Conservation (phyloP, 1,284 basidiomycete genomes). For the Irpex sp. region DNA sequence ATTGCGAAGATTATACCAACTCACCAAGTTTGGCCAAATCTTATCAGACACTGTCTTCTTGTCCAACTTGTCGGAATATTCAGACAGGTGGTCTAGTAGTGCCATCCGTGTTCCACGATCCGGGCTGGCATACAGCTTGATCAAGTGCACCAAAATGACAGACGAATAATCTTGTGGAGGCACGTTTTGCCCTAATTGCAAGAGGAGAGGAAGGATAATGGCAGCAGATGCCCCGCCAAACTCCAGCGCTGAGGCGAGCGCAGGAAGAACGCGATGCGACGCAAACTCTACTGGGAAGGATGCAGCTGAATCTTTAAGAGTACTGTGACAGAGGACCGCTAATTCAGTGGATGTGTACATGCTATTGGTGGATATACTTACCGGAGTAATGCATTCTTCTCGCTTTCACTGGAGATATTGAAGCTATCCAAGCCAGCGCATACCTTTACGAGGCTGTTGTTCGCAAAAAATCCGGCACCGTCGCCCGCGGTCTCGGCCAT, state of each 20-base stretch:
- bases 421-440: conserved; percentile 89
- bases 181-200: conserved; percentile 75
- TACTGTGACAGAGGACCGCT: conserved; percentile 37
- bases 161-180: conserved; percentile 71
- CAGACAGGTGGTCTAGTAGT: conserved; percentile 79
- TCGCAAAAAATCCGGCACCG: conserved; percentile 76
- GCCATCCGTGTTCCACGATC: conserved; percentile 95
- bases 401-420: conserved; percentile 77
- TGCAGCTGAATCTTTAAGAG: conserved; percentile 74
- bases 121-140: conserved; percentile 82
- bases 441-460: conserved; percentile 84
- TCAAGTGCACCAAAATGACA: conserved; percentile 72
- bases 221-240: conserved; percentile 76
- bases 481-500: conserved; percentile 61
- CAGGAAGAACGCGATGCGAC: conserved; percentile 84
- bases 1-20: conserved; percentile 22
- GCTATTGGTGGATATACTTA: conserved; percentile 26
- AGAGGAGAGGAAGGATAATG: conserved; percentile 76
- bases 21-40: conserved; percentile 89
- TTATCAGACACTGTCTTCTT: conserved; percentile 82
- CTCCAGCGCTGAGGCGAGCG: conserved; percentile 81
- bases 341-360: background rate
- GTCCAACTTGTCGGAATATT: conserved; percentile 87
- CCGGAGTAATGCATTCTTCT: conserved; percentile 76
- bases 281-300: conserved; percentile 89